phyloP scores from a whole-genome alignment of 176 grass and related monocot genomes.

The Carex littledalei region DNA sequence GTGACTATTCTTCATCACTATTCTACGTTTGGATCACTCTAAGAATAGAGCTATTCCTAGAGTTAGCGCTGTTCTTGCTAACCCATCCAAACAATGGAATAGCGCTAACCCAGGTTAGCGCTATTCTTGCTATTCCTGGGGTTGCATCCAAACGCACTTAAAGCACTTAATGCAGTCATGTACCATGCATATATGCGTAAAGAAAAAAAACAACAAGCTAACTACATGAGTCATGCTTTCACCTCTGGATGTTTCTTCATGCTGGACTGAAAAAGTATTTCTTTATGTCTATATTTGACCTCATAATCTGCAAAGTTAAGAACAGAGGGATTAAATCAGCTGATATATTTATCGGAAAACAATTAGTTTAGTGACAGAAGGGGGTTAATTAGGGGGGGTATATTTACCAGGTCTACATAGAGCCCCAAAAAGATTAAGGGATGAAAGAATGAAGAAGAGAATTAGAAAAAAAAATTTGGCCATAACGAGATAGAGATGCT shows the following conservation, averaged over 20 bases:
- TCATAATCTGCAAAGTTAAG: slow-evolving; percentile 36
- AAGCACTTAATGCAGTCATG: neutral
- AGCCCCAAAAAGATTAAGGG: slow-evolving; percentile 34
- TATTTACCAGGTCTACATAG: slow-evolving; percentile 38
- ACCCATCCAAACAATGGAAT: too few species aligned
- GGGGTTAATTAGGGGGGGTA: slow-evolving; percentile 2
- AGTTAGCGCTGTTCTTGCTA: too few species aligned
- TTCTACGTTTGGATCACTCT: too few species aligned
- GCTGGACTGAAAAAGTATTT: slow-evolving; percentile 20
- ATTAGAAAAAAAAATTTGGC: slow-evolving; percentile 24
- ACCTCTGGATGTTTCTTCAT: slow-evolving; percentile 26
- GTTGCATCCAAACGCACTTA: too few species aligned
- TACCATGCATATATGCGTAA: neutral
- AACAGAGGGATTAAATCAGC: slow-evolving; percentile 16
- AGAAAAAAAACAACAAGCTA: neutral
- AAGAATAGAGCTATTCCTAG: too few species aligned
- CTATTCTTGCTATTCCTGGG: too few species aligned
- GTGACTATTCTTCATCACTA: too few species aligned
- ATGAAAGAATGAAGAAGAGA: slow-evolving; percentile 56
- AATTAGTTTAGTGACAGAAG: neutral
- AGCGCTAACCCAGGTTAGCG: too few species aligned
- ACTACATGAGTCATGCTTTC: slow-evolving; percentile 29
- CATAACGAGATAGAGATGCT: slow-evolving; percentile 35
- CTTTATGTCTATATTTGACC: slow-evolving; percentile 28
- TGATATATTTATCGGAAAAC: neutral